phyloP scores from a whole-genome alignment of 1,284 basidiomycete genomes.

The Grifola frondosa region DNA sequence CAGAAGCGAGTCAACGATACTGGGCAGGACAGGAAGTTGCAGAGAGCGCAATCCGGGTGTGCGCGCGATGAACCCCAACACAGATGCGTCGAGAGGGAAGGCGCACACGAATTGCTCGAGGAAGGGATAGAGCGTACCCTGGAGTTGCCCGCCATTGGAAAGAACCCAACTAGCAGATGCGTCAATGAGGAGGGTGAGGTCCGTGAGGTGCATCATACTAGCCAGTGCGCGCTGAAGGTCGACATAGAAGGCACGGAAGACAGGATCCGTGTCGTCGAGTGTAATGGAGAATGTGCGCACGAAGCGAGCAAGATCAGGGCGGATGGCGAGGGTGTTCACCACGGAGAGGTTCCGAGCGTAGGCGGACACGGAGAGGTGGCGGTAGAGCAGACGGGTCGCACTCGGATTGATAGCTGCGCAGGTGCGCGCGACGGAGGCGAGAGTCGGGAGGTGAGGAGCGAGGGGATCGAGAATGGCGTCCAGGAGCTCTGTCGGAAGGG shows the following conservation, averaged over 20 bases:
- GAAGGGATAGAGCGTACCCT: slow-evolving; percentile 37
- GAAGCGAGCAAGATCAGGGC: slow-evolving; percentile 50
- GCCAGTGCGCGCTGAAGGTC: slow-evolving; percentile 51
- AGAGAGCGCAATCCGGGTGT: slow-evolving; percentile 52
- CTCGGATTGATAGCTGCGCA: slow-evolving; percentile 41
- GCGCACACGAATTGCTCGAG: slow-evolving; percentile 57
- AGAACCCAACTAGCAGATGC: slow-evolving; percentile 53
- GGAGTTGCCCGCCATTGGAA: slow-evolving; percentile 24
- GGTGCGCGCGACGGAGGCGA: slow-evolving; percentile 43
- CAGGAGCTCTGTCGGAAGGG: slow-evolving; percentile 35
- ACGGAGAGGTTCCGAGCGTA: slow-evolving; percentile 45
- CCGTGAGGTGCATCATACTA: slow-evolving; percentile 56
- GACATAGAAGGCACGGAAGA: slow-evolving; percentile 47
- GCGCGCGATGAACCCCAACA: too few species aligned
- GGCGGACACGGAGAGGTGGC: slow-evolving; percentile 48
- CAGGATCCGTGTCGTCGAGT: slow-evolving; percentile 39
- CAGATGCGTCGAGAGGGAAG: slow-evolving; percentile 55
- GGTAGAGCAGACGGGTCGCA: slow-evolving; percentile 63
- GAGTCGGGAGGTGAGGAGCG: slow-evolving; percentile 23
- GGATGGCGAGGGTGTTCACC: slow-evolving; percentile 53
- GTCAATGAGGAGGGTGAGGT: slow-evolving; percentile 58
- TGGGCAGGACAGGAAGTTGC: slow-evolving; percentile 32
- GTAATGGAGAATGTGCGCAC: slow-evolving; percentile 62
- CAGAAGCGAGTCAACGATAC: slow-evolving; percentile 25
- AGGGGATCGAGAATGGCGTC: slow-evolving; percentile 31